phyloP scores from a whole-genome alignment of 495 filamentous ascomycete genomes.

The Podospora didyma region DNA sequence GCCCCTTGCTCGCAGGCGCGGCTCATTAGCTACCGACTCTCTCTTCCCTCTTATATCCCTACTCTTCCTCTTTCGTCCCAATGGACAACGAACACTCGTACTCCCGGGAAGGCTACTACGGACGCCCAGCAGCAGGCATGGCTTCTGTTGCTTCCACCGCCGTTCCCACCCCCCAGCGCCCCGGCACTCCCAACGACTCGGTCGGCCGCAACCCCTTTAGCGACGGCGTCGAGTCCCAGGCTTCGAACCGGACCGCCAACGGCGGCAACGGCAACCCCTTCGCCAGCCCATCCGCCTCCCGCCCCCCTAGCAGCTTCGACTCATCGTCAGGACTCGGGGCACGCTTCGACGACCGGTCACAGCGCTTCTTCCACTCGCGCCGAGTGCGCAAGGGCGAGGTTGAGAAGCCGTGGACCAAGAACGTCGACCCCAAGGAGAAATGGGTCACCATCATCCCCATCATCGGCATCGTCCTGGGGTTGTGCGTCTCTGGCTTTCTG shows the following conservation, averaged over 20 bases:
- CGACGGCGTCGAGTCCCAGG: conserved; percentile 33
- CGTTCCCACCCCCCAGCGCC: conserved; percentile 31
- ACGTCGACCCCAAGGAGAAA: conserved; percentile 73
- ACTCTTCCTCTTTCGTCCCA: neutral
- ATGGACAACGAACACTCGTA: conserved; percentile 7
- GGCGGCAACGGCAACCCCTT: conserved; percentile 47
- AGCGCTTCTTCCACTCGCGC: conserved; percentile 71
- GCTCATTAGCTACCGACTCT: neutral
- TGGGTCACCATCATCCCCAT: conserved; percentile 79
- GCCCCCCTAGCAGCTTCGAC: conserved; percentile 49
- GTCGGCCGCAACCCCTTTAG: conserved; percentile 29
- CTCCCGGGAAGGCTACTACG: conserved; percentile 7
- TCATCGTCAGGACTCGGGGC: conserved; percentile 41
- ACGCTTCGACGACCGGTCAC: conserved; percentile 26
- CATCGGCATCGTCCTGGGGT: conserved; percentile 60
- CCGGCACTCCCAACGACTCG: conserved; percentile 35
- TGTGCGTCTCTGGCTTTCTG: conserved; percentile 62
- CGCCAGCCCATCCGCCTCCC: conserved; percentile 50
- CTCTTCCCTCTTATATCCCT: neutral
- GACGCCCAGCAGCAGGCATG: conserved; percentile 7
- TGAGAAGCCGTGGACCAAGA: conserved; percentile 65
- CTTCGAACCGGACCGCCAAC: conserved; percentile 24
- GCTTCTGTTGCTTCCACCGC: conserved; percentile 23
- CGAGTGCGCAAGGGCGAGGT: conserved; percentile 65
- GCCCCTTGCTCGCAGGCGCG: neutral